A percentile compares a stretch with the other conserved stretches of the same genome.
Conservation (phyloP, 202 grass and related monocot genomes). For the Musa balbisiana region DNA sequence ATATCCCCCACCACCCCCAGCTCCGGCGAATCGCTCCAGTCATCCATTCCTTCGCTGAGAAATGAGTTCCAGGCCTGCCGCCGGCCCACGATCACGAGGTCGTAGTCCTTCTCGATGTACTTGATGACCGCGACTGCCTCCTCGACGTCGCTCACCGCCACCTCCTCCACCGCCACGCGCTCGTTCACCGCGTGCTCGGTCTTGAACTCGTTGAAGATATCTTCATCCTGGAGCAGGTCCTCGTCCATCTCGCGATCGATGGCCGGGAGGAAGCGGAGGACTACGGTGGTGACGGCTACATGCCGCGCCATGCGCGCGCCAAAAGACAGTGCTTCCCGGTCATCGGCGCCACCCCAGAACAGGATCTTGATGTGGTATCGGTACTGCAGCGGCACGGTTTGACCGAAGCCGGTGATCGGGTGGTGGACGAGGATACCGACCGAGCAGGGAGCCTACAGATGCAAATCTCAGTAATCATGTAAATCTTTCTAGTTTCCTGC, state of each 20-base stretch:
- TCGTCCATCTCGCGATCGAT: background rate
- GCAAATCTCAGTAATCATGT: no score
- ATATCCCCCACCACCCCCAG: slow-evolving; percentile 6
- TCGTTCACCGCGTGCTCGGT: background rate
- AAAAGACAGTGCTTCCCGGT: slow-evolving; percentile 69
- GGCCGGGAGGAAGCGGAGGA: background rate
- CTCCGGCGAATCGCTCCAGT: slow-evolving; percentile 6
- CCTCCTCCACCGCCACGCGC: background rate
- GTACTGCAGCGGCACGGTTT: slow-evolving; percentile 11
- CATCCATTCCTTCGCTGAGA: background rate
- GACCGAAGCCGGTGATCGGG: slow-evolving; percentile 28
- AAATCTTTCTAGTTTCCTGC: no score
- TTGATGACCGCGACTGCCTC: background rate
- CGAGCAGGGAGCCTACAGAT: slow-evolving; percentile 51
- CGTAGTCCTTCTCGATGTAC: background rate
- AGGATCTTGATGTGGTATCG: slow-evolving; percentile 36
- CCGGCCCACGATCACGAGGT: slow-evolving; percentile 19
- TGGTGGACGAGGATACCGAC: slow-evolving; percentile 67
- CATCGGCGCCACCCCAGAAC: slow-evolving; percentile 79
- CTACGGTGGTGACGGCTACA: background rate
- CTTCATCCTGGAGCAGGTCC: slow-evolving; percentile 2
- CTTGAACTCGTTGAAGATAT: background rate
- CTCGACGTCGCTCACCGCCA: background rate
- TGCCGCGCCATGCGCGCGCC: slow-evolving; percentile 26
- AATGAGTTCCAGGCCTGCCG: background rate